Evolutionary conservation across 441 rosid species (phyloP).

Genomic region (Manihot esculenta): DNA sequence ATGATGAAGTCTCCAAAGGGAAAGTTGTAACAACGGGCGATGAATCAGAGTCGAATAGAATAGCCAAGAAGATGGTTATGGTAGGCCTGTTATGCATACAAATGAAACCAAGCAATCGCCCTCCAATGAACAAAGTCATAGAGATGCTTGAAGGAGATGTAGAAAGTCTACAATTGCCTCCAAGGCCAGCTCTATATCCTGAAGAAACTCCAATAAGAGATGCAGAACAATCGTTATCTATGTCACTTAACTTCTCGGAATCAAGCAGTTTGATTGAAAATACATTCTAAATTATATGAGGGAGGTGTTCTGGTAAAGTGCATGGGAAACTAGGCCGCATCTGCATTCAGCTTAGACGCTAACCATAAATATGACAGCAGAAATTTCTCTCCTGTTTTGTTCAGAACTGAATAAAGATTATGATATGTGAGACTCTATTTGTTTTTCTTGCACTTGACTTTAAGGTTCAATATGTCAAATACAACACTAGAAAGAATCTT

Average conservation of each 20-base stretch:
- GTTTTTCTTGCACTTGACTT: too few species aligned
- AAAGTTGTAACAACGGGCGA: background rate
- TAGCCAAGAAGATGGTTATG: slow-evolving; percentile 20
- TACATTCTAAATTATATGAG: background rate
- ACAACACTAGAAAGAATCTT: too few species aligned
- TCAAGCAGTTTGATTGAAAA: slow-evolving; percentile 13
- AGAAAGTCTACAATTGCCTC: slow-evolving; percentile 23
- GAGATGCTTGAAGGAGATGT: slow-evolving; percentile 25
- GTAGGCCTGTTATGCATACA: slow-evolving; percentile 31
- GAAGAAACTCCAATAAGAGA: background rate
- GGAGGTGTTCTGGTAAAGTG: background rate
- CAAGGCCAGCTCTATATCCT: slow-evolving; percentile 9
- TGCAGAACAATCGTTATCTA: background rate
- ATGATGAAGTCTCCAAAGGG: slow-evolving; percentile 8
- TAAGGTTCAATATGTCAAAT: too few species aligned
- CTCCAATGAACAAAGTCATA: slow-evolving; percentile 25
- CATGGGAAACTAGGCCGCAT: background rate
- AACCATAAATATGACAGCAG: too few species aligned
- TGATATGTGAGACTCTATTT: too few species aligned
- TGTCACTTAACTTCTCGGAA: background rate
- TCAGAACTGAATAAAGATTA: too few species aligned
- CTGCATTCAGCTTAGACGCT: too few species aligned
- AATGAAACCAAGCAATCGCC: slow-evolving; percentile 22
- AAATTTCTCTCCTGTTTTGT: too few species aligned
- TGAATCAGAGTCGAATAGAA: background rate